Evolutionary conservation across 2,329 filamentous ascomycete species (phyloP), one percentile per base, ranked within the genome.

Genomic region (Sordariomycetes sp.): DNA sequence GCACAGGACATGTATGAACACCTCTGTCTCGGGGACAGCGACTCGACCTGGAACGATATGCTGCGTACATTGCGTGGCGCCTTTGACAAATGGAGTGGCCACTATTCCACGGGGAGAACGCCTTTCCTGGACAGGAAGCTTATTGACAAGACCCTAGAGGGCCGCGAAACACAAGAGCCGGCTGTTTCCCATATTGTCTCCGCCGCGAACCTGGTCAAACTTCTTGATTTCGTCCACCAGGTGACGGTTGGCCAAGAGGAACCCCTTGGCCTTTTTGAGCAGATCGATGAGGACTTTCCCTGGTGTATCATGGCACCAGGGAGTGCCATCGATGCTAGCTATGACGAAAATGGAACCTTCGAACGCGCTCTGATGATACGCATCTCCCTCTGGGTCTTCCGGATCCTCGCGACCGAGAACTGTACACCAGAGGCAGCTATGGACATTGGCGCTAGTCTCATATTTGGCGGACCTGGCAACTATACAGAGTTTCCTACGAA

Each of bases 351-450:
- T 22, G 59, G 32, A 35, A 65, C 53, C 35, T 53, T 57, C 25
- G 3, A 14, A 2, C 60, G 71, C 8, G 68, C 68, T 2, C 62
- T 76, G 25, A 63, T 69, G 3, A 68, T 76, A 28, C 73, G 74
- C 51, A 74, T 71, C 0, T 67, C 69, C 54, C 62, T 65, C 43
- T 62, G 70, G 51, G 68, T 76, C 22, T 65, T 69, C 50, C 53
- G 40, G 1, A 59, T 54, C 24, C 16, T 72, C 1, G 64, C 64
- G 6, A 52, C 28, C 1, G 53, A 56, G 6, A 55, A 53, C 0
- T 34, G 35, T 3, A 59, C 65, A 4, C 59, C 35, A 3, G 58
- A 65, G 37, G 59, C 62, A 18, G 60, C 58, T 5, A 58, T 62
- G 1, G 56, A 64, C 12, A 64, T 72, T 28, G 67, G 66, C 20